A percentile compares a stretch with the other conserved stretches of the same genome.
Evolutionary conservation across 1,284 basidiomycete species (phyloP).

Genomic region (Chiua sp.): DNA sequence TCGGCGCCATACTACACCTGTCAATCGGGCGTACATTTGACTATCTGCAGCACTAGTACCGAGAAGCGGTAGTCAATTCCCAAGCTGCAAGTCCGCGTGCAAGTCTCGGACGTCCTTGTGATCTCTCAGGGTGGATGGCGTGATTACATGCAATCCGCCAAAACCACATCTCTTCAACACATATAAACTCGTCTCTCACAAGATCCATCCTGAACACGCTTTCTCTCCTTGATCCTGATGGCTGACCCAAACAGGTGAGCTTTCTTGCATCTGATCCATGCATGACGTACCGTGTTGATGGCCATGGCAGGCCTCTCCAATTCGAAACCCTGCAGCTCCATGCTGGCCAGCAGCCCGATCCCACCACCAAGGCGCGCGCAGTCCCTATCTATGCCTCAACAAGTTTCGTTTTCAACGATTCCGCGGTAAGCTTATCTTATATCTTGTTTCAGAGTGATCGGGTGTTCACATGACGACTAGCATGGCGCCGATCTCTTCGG

Average conservation of each 20-base stretch:
- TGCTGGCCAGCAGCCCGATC: constrained; percentile 78
- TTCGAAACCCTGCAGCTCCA: constrained; percentile 88
- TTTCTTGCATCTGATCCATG: background rate
- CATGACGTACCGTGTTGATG: background rate
- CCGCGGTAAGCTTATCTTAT: constrained; percentile 48
- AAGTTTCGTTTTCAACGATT: constrained; percentile 82
- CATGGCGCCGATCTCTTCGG: constrained; percentile 88
- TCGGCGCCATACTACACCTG: background rate
- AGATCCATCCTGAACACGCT: background rate
- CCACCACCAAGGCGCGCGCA: constrained; percentile 78
- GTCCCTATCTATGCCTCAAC: constrained; percentile 84
- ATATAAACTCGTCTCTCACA: background rate
- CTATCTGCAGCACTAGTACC: background rate
- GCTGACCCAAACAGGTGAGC: constrained; percentile 23
- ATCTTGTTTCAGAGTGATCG: background rate
- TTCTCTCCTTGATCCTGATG: constrained; percentile 12
- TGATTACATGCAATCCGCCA: constrained; percentile 6
- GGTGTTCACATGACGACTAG: constrained; percentile 38
- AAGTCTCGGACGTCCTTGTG: background rate
- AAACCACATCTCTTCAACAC: background rate
- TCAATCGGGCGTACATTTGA: background rate
- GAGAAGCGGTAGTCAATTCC: background rate
- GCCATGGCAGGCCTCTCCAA: constrained; percentile 50
- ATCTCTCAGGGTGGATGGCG: constrained; percentile 11
- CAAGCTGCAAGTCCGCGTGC: background rate